phyloP scores from a whole-genome alignment of 768 basidiomycete species.

The Paxillus rubicundulus region DNA sequence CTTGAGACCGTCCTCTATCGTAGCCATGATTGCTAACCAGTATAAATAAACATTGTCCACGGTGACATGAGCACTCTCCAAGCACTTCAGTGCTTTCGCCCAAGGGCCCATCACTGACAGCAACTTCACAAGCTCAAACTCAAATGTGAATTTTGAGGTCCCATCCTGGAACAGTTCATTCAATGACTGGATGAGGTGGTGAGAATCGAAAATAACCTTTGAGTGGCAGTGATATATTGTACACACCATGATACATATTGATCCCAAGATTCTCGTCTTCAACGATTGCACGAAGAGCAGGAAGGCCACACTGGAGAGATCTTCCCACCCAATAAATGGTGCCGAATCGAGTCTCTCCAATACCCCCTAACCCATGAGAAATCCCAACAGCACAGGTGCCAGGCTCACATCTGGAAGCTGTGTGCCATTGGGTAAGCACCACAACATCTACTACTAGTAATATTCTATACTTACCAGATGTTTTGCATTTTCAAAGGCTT shows the following conservation, averaged over 20 bases:
- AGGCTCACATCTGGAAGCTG: too few species aligned
- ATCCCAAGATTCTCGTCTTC: neutral
- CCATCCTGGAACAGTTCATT: conserved; percentile 1
- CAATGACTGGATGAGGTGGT: too few species aligned
- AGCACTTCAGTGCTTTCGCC: conserved; percentile 22
- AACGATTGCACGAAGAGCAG: conserved; percentile 13
- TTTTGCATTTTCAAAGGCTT: too few species aligned
- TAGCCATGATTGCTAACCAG: conserved; percentile 20
- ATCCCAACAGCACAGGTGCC: too few species aligned
- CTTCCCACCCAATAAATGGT: conserved; percentile 17
- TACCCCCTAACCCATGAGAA: conserved; percentile 8
- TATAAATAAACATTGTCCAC: conserved; percentile 26
- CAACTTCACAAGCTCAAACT: conserved; percentile 5
- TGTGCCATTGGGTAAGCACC: too few species aligned
- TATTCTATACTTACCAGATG: too few species aligned
- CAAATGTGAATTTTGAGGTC: neutral
- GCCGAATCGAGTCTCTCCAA: conserved; percentile 24
- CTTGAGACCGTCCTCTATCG: conserved; percentile 10
- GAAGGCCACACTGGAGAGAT: conserved; percentile 13
- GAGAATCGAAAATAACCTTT: too few species aligned
- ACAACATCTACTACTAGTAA: too few species aligned
- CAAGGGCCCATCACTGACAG: conserved; percentile 11
- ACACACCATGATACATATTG: neutral
- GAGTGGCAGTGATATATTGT: too few species aligned
- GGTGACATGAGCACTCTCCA: conserved; percentile 20